A percentile compares a stretch with the other conserved stretches of the same genome.
phyloP scores from a whole-genome alignment of 306 rosid species.

The Cucumis sativus region DNA sequence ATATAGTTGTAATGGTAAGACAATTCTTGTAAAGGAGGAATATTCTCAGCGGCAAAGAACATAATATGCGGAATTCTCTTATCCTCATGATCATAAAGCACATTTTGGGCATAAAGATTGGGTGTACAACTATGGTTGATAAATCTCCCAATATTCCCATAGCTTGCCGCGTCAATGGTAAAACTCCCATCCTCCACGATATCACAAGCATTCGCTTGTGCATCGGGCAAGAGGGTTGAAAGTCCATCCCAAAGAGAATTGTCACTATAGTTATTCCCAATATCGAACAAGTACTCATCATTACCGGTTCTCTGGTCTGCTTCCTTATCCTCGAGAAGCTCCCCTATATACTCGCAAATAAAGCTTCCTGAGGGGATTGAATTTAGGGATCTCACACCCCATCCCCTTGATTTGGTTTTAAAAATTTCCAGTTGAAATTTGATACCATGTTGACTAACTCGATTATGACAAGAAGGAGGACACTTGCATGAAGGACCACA shows the following conservation, averaged over 20 bases:
- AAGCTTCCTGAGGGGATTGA: constrained; percentile 89
- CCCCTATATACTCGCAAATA: constrained; percentile 84
- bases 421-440: constrained; percentile 76
- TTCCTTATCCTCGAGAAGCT: constrained; percentile 77
- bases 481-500: constrained; percentile 79
- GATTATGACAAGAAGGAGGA: constrained; percentile 63
- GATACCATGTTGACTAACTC: constrained; percentile 74
- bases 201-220: constrained; percentile 30
- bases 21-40: constrained; percentile 88
- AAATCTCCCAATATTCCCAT: constrained; percentile 85
- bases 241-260: constrained; percentile 62
- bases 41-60: constrained; percentile 88
- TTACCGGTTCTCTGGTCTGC: constrained; percentile 76
- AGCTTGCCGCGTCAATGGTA: constrained; percentile 73
- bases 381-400: constrained; percentile 93
- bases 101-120: constrained; percentile 87
- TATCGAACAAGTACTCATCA: constrained; percentile 85
- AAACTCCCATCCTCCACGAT: constrained; percentile 43
- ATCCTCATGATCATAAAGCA: constrained; percentile 75
- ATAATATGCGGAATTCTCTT: constrained; percentile 81
- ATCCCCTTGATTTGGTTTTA: constrained; percentile 67
- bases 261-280: constrained; percentile 53
- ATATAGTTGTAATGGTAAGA: constrained; percentile 66
- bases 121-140: constrained; percentile 91
- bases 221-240: constrained; percentile 43